Base-by-base conservation (phyloP, 345 rosid genomes). In the Noccaea bulbosa region DNA sequence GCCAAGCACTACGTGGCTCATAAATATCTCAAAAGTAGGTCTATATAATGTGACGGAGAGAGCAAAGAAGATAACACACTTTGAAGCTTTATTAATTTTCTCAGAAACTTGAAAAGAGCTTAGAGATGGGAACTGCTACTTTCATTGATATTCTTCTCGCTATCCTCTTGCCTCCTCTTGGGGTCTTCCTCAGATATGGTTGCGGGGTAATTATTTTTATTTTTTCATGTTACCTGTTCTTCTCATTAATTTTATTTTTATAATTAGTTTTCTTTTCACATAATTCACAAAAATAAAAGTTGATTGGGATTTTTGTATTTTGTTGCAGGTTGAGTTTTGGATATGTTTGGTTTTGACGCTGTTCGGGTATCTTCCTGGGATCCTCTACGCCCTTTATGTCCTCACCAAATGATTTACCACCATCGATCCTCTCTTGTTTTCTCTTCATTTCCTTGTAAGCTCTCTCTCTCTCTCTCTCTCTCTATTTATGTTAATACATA, bases 141-240 rank as follows among this genome's bases (percentile, higher is more conserved):
- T 92, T 85, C 85, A 0, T 92, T 1, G 96, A 92, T 67, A 85
- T 89, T 72, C 37, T 92, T 30, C 55, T 92, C 67, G 96, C 98
- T 4, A 81, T 92, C 80, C 41, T 92, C 75, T 80, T 92, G 88
- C 98, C 98, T 39, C 98, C 98, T 67, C 93, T 92, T 0, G 98
- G 96, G 6, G 98, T 92, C 77, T 92, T 87, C 77, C 89, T 89
- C 85, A 92, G 81, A 77, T 89, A 5, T 57, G 94, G 90, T 11
- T 92, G 96, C 81, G 11, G 75, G 83, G 98, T 89, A 53, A 32
- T 11, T 34, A 6, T 40, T 51, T 6, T 67, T 39, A 7, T 7
- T 27, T 62, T 62, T 64, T 2, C 11, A 15, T 9, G 27, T 24
- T 24, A 24, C 27, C 27, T 46, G 14, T 16, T 48, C 38, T 55